Base-by-base conservation (phyloP, 2,329 filamentous ascomycete genomes). In the Pseudogymnoascus sp. region DNA sequence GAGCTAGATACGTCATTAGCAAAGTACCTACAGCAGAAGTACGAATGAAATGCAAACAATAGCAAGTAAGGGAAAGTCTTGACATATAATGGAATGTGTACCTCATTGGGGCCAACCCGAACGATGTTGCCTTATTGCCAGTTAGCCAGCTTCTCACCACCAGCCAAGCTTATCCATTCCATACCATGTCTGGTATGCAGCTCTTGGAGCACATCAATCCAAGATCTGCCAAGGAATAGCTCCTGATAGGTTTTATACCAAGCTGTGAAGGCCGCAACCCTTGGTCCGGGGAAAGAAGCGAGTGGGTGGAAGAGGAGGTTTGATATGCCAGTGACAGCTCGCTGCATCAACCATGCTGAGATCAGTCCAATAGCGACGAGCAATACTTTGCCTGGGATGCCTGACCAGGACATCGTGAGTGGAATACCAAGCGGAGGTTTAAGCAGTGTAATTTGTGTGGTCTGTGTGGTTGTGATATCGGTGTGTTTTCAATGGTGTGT, bases 111-210 rank as follows among this genome's bases (percentile, higher is more conserved):
- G 3, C 61, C 61, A 8, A 70, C 65, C 6, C 71, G 66, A 53
- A 73, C 65, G n/a, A 72, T 65, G 4, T 68, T 67, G 29, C 71
- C 71, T 70, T 65, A 63, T 19, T 31, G 7, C n/a, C 21, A 35
- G 11, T 16, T 14, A 29, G 50, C 50, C 10, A 56, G 29, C 29
- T 24, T 56, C 16, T n/a, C n/a, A 56, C 10, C 50, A 33, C 50
- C 50, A 56, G 26, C 10, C 29, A 13, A 38, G 21, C 26, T 16
- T 19, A 16, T 16, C 33, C 21, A 29, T 50, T 29, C 24, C 68
- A n/a, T 64, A 74, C 74, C 76, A 63, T 76, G 76, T 65, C 69
- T 65, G 37, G 71, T 66, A 66, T 78, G 76, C 62, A 77, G 66
- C 47, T 69, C 64, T 42, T 70, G 59, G 8, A 66, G 61, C 33